These are phyloP conservation scores for Monilinia vaccinii-corymbosi DNA, from an alignment of 2,329 filamentous ascomycete species.

Conservation along the genomic window DNA sequence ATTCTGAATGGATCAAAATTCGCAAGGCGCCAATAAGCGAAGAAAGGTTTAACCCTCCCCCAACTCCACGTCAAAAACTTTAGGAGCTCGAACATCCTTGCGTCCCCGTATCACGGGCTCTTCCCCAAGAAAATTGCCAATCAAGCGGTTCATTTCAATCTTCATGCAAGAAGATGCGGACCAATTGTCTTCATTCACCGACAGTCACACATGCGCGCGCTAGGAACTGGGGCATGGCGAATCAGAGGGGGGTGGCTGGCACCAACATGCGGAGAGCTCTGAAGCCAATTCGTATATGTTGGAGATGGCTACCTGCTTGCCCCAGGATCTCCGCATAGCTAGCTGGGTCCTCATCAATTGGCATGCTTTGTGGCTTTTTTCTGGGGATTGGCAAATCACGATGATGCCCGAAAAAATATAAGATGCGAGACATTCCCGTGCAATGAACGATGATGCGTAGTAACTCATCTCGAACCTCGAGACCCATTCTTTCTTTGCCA, in stretches of 20 bases:
- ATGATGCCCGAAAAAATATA: slow-evolving; percentile 5
- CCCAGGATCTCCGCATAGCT: slow-evolving; percentile 12
- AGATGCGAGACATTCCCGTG: neutral
- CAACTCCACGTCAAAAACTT: neutral
- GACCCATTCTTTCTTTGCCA: neutral
- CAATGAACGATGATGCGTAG: neutral
- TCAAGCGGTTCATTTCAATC: neutral
- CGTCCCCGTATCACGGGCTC: neutral
- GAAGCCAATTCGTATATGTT: neutral
- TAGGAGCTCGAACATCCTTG: neutral
- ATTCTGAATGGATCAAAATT: slow-evolving; percentile 2
- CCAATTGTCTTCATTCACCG: neutral
- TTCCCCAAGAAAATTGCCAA: too few relatives aligned
- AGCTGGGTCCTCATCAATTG: neutral
- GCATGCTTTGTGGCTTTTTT: neutral
- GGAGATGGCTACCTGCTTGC: neutral
- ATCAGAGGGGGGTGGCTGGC: neutral
- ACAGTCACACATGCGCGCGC: neutral
- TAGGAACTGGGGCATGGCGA: neutral
- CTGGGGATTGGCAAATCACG: neutral
- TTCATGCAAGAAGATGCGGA: neutral
- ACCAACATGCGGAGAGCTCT: neutral
- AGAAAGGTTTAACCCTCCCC: neutral
- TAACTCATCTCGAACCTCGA: neutral
- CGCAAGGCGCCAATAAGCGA: neutral